Percentiles rank a stretch among this genome's conserved stretches.
phyloP scores from a whole-genome alignment of 2,329 filamentous ascomycete species.

The Trichoderma semiorbis region DNA sequence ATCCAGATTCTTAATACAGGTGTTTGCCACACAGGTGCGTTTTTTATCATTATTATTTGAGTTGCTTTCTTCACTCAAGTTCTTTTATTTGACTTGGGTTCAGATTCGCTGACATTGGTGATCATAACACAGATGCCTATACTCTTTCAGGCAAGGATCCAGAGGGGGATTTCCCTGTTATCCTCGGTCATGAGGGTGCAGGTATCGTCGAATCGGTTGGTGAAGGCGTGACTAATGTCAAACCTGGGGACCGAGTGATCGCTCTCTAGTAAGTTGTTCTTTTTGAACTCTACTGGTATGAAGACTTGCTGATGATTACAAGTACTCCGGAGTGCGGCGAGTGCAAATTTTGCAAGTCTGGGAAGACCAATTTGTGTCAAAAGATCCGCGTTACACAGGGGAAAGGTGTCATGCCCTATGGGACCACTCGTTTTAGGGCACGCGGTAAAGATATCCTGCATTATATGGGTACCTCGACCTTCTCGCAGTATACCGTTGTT shows the following conservation, averaged over 20 bases:
- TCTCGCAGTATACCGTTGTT: neutral
- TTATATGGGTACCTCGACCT: neutral
- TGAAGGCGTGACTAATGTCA: neutral
- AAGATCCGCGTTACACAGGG: neutral
- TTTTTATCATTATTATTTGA: neutral
- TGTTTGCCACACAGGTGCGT: neutral
- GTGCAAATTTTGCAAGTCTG: neutral
- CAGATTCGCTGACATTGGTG: neutral
- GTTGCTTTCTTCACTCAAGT: neutral
- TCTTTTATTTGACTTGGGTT: neutral
- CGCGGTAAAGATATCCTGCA: neutral
- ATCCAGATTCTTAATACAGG: neutral
- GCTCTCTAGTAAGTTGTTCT: neutral
- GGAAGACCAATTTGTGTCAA: neutral
- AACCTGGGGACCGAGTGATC: neutral
- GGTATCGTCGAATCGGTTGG: neutral
- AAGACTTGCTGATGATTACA: neutral
- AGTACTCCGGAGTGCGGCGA: neutral
- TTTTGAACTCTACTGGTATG: neutral
- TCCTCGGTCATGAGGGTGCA: neutral
- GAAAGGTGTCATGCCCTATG: neutral
- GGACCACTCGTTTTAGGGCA: neutral
- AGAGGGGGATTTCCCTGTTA: neutral
- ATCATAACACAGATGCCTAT: neutral
- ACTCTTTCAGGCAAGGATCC: neutral